Conservation (phyloP, 1,139 yeast genomes). For the Kodamaea fungicola region DNA sequence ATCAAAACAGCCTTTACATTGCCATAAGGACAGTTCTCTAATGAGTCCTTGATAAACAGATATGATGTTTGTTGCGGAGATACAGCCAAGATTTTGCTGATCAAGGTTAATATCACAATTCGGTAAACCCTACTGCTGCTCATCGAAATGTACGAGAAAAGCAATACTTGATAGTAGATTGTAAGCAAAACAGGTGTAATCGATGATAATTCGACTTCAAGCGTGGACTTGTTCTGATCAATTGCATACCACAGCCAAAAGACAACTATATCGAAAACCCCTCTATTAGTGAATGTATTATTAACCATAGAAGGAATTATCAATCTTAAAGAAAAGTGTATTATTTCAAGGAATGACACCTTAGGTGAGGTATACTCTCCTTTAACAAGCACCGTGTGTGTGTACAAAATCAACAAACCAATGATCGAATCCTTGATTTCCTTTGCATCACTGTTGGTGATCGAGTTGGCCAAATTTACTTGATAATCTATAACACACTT, state of each 20-base stretch:
- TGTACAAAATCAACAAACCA: constrained; percentile 30
- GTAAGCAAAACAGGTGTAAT: constrained; percentile 30
- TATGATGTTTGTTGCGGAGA: constrained; percentile 57
- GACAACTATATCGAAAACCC: constrained; percentile 28
- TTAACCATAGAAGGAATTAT: constrained; percentile 38
- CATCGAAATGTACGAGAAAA: constrained; percentile 20
- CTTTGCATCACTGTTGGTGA: constrained; percentile 24
- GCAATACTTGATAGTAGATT: constrained; percentile 33
- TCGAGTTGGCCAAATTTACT: constrained; percentile 22
- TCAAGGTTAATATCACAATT: constrained; percentile 41
- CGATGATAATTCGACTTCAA: constrained; percentile 29
- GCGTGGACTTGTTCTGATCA: constrained; percentile 15
- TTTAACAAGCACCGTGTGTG: constrained; percentile 19
- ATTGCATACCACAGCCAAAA: constrained; percentile 44
- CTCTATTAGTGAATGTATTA: constrained; percentile 18
- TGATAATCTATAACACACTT: constrained; percentile 34
- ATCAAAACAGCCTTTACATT: constrained; percentile 57
- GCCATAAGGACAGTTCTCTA: constrained; percentile 66
- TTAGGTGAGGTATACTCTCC: constrained; percentile 10
- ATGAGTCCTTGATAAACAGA: constrained; percentile 60
- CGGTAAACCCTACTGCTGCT: constrained; percentile 16
- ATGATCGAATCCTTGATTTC: constrained; percentile 26
- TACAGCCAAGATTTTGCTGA: constrained; percentile 53
- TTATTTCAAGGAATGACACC: constrained; percentile 31
- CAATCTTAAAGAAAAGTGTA: constrained; percentile 31